Evolutionary conservation across 116 monocot species (phyloP).

Genomic region (Iris pallida): DNA sequence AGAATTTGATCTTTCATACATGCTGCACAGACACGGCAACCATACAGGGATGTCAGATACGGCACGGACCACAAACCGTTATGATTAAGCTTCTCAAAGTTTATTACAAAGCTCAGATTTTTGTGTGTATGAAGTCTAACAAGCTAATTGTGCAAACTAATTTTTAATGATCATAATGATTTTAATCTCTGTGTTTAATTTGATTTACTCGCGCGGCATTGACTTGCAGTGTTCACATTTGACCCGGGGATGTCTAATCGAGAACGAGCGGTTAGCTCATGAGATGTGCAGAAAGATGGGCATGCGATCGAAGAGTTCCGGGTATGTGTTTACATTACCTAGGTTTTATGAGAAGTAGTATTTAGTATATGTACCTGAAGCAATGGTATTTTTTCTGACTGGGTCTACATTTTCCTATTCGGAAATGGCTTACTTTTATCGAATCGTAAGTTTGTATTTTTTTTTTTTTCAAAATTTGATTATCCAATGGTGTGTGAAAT

Average conservation of each 20-base stretch:
- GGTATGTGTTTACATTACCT: slow-evolving; percentile 41
- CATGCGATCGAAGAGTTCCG: slow-evolving; percentile 79
- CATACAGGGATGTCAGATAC: no score
- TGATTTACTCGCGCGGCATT: neutral
- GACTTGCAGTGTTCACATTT: slow-evolving; percentile 62
- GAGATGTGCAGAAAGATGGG: slow-evolving; percentile 82
- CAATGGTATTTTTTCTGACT: neutral
- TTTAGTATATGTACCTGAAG: neutral
- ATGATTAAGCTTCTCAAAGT: no score
- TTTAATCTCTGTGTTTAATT: neutral
- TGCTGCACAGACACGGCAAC: no score
- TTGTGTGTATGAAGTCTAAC: neutral
- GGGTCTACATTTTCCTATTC: neutral
- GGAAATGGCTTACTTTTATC: no score
- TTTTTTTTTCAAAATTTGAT: neutral
- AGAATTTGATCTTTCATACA: neutral
- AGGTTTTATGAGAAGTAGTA: slow-evolving; percentile 5
- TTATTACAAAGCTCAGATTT: neutral
- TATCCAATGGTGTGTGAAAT: neutral
- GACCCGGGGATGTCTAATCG: slow-evolving; percentile 63
- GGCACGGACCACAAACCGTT: no score
- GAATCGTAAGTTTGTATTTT: no score
- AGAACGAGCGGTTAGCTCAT: slow-evolving; percentile 72
- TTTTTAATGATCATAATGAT: neutral
- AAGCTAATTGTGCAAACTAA: neutral